phyloP scores from a whole-genome alignment of 768 basidiomycete species.

The Rhodotorula sphaerocarpa region DNA sequence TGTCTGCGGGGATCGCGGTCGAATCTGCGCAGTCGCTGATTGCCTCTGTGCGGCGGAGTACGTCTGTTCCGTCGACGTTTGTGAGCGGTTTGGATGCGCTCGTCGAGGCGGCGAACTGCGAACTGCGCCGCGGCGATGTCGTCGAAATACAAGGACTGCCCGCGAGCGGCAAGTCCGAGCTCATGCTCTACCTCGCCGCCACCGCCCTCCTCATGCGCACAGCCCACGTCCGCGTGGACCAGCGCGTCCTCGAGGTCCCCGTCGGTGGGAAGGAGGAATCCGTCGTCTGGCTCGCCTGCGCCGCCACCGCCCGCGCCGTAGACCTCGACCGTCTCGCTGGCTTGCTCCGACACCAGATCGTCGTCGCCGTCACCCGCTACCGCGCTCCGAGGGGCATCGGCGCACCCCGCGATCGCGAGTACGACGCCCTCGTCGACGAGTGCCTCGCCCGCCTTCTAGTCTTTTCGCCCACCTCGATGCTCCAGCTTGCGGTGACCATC shows the following conservation, averaged over 20 bases:
- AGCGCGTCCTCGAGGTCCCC: constrained; percentile 14
- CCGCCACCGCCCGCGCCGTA: constrained; percentile 54
- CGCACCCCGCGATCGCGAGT: constrained; percentile 8
- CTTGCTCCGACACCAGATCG: constrained; percentile 52
- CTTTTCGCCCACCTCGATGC: constrained; percentile 60
- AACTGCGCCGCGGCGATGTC: constrained; percentile 54
- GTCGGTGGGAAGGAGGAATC: constrained; percentile 59
- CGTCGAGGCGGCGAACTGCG: constrained; percentile 11
- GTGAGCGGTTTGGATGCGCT: constrained; percentile 36
- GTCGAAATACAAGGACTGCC: constrained; percentile 70
- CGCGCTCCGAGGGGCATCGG: constrained; percentile 20
- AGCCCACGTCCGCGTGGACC: constrained; percentile 22
- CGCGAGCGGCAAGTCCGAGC: constrained; percentile 66
- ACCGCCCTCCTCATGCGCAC: constrained; percentile 53
- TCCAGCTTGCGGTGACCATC: constrained; percentile 63
- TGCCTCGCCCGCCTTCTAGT: constrained; percentile 57
- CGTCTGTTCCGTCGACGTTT: constrained; percentile 31
- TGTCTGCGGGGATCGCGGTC: not conserved
- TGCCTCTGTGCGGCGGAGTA: constrained; percentile 7
- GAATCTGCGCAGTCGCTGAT: constrained; percentile 14
- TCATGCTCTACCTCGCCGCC: constrained; percentile 60
- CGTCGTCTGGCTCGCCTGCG: constrained; percentile 61
- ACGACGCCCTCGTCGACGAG: constrained; percentile 40
- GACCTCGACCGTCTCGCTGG: constrained; percentile 50
- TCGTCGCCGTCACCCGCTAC: constrained; percentile 17